Evolutionary conservation across 148 eudicot species (phyloP).

Genomic region (Rhododendron molle): DNA sequence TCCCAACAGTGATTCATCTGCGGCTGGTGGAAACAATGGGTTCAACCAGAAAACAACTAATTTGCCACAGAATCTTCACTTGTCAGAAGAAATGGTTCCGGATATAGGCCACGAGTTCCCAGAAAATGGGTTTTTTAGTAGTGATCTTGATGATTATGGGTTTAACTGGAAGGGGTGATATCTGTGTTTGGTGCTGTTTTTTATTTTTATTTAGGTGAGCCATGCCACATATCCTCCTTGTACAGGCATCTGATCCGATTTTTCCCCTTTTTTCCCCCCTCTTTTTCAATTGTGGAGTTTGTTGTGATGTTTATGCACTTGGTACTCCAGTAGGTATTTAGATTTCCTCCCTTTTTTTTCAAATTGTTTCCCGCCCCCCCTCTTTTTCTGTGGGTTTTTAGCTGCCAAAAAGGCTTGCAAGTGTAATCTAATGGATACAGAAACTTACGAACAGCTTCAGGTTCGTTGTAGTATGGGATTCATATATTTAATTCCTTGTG

Average conservation of each 20-base stretch:
- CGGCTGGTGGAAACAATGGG: constrained; percentile 44
- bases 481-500: background rate
- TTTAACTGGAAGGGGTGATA: constrained; percentile 75
- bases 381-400: background rate
- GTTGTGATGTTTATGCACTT: constrained; percentile 13
- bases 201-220: constrained; percentile 17
- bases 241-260: constrained; percentile 37
- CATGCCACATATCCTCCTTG: constrained; percentile 24
- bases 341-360: constrained; percentile 2
- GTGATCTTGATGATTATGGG: constrained; percentile 65
- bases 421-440: constrained; percentile 29
- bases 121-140: constrained; percentile 55
- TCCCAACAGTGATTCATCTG: constrained; percentile 51
- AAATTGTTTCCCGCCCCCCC: background rate
- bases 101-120: constrained; percentile 62
- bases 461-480: background rate
- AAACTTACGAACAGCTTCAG: background rate
- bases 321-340: constrained; percentile 17
- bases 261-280: background rate
- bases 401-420: constrained; percentile 19
- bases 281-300: constrained; percentile 3
- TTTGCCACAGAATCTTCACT: constrained; percentile 42
- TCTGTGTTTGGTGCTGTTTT: constrained; percentile 3
- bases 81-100: constrained; percentile 65
- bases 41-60: constrained; percentile 46